phyloP scores from a whole-genome alignment of 495 filamentous ascomycete species.

The Trichoderma orchidacearum region DNA sequence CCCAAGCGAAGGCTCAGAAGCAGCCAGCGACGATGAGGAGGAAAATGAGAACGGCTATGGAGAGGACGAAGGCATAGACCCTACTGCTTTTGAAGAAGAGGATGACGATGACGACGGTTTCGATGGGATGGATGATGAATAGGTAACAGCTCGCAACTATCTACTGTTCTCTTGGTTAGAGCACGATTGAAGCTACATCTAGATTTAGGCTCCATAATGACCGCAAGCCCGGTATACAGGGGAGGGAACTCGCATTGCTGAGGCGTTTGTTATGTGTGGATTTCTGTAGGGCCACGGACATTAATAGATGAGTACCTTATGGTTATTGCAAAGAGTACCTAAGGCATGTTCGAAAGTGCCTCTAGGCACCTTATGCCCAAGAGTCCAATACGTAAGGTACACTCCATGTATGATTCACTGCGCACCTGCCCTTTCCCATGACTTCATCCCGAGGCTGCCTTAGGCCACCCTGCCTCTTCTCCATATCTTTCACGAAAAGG shows the following conservation, averaged over 20 bases:
- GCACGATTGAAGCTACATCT: no score
- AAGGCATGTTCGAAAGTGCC: no score
- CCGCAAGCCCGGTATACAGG: no score
- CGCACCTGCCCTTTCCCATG: not conserved
- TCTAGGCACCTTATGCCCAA: no score
- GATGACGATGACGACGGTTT: conserved; percentile 4
- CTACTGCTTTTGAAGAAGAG: not conserved
- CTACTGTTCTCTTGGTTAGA: not conserved
- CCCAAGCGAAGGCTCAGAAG: not conserved
- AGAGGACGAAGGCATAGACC: conserved; percentile 3
- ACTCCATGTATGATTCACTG: no score
- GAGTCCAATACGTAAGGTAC: no score
- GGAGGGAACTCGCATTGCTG: no score
- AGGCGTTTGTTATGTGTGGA: no score
- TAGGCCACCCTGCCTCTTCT: not conserved
- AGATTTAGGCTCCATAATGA: no score
- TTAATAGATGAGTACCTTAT: no score
- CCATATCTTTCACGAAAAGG: not conserved
- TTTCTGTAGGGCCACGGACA: no score
- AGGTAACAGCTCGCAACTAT: not conserved
- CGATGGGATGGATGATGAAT: not conserved
- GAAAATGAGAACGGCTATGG: conserved; percentile 7
- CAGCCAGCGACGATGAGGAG: conserved; percentile 8
- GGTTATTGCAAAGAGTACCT: no score
- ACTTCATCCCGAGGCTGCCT: not conserved